Evolutionary conservation across 2,329 filamentous ascomycete species (phyloP), one percentile per base, ranked within the genome.

Genomic region (Aspergillus sp.): DNA sequence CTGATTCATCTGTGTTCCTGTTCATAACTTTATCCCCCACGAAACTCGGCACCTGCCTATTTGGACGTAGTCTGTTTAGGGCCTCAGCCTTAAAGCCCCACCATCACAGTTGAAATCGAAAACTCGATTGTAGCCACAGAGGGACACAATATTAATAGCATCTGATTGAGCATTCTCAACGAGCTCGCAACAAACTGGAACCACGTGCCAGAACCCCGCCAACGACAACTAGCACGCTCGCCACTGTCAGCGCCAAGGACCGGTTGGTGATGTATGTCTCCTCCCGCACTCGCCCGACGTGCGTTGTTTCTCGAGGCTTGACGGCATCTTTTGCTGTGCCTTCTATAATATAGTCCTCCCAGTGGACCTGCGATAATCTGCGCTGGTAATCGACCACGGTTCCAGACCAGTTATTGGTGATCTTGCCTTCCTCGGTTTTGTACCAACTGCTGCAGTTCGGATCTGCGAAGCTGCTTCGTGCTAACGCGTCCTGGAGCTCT

Each of bases 351-450:
- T 73, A 73, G 39, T 74, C 68, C 5, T 62, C 48, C 72, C 71
- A 74, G n/a, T 56, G 55, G 11, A 74, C 57, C 24, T 62, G 58
- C 1, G 68, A 64, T 7, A 74, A 51, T n/a, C 67, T 60, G 20
- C 80, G 73, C 69, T 86, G 83, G 64, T 86, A 86, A 45, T 81
- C 77, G 0, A 85, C 64, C 5, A 83, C 84, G 0, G 78, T 83
- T 1, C 80, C 75, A 2, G 69, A 73, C 75, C 82, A 85, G 62
- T 85, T 85, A 57, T 85, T 84, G 11, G 81, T 85, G 61, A 85
- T 83, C 48, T 76, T 61, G 0, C 83, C 83, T 0, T 79, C 75
- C 0, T 76, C 75, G 22, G 77, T 81, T 71, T 85, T 85, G 64
- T 85, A 85, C 83, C 83, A 85, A 44, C 72, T 78, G 18, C 74